Percentiles rank a stretch among this genome's conserved stretches.
Conservation (phyloP, 2,329 filamentous ascomycete species). For the Claviceps sp. region DNA sequence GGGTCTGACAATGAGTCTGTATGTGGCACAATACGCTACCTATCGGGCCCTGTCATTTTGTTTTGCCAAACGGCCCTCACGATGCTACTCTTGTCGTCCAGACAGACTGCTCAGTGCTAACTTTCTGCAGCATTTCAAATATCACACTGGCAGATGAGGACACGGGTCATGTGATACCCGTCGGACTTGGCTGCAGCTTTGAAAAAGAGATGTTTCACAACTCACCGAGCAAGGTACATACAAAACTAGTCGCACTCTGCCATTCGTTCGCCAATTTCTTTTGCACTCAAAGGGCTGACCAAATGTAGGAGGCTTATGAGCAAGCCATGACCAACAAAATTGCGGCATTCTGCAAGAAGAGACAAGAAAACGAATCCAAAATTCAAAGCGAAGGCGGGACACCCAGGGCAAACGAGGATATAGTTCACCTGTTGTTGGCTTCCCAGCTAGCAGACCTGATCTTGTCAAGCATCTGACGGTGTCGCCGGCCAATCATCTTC, state of each 20-base stretch:
- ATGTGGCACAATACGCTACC: background rate
- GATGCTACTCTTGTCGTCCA: background rate
- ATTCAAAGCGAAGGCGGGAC: constrained; percentile 27
- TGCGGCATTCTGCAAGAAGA: constrained; percentile 35
- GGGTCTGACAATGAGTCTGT: no score
- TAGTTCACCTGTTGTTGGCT: no score
- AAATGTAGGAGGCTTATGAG: constrained; percentile 34
- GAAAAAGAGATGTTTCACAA: constrained; percentile 35
- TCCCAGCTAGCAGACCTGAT: no score
- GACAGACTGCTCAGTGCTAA: constrained; percentile 2
- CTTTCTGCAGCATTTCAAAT: constrained; percentile 32
- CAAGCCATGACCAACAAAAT: constrained; percentile 31
- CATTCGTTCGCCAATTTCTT: background rate
- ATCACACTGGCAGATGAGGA: constrained; percentile 31
- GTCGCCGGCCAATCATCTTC: no score
- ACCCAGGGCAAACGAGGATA: constrained; percentile 15
- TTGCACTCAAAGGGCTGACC: constrained; percentile 5
- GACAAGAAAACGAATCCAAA: constrained; percentile 35
- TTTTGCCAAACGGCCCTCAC: background rate
- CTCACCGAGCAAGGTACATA: constrained; percentile 32
- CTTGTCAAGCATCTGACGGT: no score
- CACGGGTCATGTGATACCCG: constrained; percentile 27
- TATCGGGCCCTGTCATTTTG: background rate
- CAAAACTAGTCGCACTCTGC: background rate
- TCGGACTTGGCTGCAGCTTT: constrained; percentile 28